Percentiles rank a stretch among this genome's conserved stretches.
These are phyloP conservation scores for Yarrowia phangngaensis DNA, from an alignment of 805 yeast species.

Conservation along the genomic window DNA sequence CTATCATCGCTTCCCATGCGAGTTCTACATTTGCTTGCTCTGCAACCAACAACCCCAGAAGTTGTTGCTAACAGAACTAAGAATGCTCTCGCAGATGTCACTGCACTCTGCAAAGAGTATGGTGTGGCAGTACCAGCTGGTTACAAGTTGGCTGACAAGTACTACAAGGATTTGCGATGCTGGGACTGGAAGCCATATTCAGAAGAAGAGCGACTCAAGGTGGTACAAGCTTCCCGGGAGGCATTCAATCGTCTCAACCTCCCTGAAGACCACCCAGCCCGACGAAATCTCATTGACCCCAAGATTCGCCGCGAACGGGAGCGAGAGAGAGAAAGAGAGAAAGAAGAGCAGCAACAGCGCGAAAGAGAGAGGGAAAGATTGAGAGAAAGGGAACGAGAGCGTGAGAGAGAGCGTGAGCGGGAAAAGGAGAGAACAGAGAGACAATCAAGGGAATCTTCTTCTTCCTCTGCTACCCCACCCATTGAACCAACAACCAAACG, in stretches of 20 bases:
- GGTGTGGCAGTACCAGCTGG: slow-evolving; percentile 30
- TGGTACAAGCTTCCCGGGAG: slow-evolving; percentile 35
- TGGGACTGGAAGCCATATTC: slow-evolving; percentile 42
- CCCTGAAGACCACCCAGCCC: slow-evolving; percentile 35
- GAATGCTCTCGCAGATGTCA: slow-evolving; percentile 35
- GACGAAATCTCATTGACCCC: slow-evolving; percentile 37
- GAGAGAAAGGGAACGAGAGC: slow-evolving; percentile 11
- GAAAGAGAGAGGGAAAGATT: background rate
- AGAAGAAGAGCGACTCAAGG: slow-evolving; percentile 36
- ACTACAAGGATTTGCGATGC: slow-evolving; percentile 38
- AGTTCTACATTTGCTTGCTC: slow-evolving; percentile 47
- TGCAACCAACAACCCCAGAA: slow-evolving; percentile 46
- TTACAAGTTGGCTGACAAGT: slow-evolving; percentile 34
- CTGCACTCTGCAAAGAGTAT: slow-evolving; percentile 37
- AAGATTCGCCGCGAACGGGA: slow-evolving; percentile 29
- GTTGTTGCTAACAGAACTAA: slow-evolving; percentile 39
- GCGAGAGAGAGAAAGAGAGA: background rate
- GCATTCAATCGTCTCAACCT: slow-evolving; percentile 37
- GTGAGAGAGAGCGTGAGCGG: background rate
- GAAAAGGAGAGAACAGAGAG: slow-evolving; percentile 2
- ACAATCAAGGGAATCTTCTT: slow-evolving; percentile 9
- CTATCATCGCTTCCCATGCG: slow-evolving; percentile 37
- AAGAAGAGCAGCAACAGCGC: background rate
- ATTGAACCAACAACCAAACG: background rate
- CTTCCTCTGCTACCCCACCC: slow-evolving; percentile 10